These are phyloP conservation scores for Populus davidiana DNA, from an alignment of 345 rosid genomes.

Conservation along the genomic window DNA sequence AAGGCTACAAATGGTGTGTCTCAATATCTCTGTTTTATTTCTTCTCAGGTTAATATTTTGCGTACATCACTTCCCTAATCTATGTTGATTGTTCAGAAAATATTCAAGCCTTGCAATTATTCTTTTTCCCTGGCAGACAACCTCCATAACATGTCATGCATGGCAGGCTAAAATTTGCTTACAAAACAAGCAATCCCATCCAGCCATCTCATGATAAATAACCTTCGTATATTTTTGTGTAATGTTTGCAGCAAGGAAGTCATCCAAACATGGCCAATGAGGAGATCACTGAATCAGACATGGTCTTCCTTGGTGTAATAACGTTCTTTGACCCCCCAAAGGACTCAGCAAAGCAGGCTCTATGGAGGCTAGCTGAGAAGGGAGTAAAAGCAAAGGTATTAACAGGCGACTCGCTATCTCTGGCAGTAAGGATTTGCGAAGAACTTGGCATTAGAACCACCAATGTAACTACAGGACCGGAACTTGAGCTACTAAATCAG, in stretches of 20 bases:
- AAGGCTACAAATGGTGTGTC: slow-evolving; percentile 43
- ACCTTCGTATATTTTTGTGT: slow-evolving; percentile 2
- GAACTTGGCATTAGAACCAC: slow-evolving; percentile 71
- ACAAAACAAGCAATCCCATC: not conserved
- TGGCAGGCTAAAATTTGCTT: not conserved
- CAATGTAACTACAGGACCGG: slow-evolving; percentile 68
- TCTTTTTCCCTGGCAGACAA: not conserved
- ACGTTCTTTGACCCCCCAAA: slow-evolving; percentile 71
- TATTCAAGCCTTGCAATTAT: not conserved
- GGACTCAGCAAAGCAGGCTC: slow-evolving; percentile 74
- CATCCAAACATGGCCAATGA: slow-evolving; percentile 23
- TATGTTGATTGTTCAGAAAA: not conserved
- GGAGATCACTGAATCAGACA: slow-evolving; percentile 46
- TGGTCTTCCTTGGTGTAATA: slow-evolving; percentile 60
- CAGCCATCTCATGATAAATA: not conserved
- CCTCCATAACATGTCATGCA: no score
- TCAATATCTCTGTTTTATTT: not conserved
- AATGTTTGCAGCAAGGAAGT: slow-evolving; percentile 32
- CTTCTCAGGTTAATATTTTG: not conserved
- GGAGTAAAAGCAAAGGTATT: slow-evolving; percentile 73
- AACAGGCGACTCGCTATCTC: slow-evolving; percentile 60
- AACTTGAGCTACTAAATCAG: slow-evolving; percentile 55
- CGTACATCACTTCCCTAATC: not conserved
- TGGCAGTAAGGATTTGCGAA: slow-evolving; percentile 57
- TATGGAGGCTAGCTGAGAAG: slow-evolving; percentile 63